Evolutionary conservation across 106 monocot species (phyloP).

Genomic region (Posidonia australis): DNA sequence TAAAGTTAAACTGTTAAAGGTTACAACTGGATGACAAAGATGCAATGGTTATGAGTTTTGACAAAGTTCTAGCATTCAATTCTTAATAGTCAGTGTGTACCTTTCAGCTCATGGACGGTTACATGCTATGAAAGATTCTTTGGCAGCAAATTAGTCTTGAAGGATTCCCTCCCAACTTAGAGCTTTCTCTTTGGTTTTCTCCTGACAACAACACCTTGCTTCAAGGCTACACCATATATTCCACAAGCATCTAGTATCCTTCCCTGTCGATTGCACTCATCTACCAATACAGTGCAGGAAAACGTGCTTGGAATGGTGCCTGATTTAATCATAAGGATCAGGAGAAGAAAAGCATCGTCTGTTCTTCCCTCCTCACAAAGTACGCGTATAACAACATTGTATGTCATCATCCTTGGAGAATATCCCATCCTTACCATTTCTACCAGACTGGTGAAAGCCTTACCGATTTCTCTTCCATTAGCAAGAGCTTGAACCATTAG

Average conservation of each 20-base stretch:
- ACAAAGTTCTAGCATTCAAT: no score
- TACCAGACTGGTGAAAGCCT: constrained; percentile 37
- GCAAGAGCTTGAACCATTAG: constrained; percentile 72
- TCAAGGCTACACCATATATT: constrained; percentile 52
- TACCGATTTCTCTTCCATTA: constrained; percentile 36
- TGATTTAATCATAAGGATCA: constrained; percentile 39
- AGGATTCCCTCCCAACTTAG: background rate
- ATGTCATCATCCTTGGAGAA: constrained; percentile 53
- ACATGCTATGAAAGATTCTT: no score
- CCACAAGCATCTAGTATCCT: constrained; percentile 41
- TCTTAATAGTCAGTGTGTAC: no score
- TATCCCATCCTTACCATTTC: constrained; percentile 51
- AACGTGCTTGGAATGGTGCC: constrained; percentile 39
- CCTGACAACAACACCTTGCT: constrained; percentile 32
- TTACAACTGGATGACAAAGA: no score
- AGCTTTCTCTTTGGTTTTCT: constrained; percentile 19
- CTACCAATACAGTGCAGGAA: constrained; percentile 46
- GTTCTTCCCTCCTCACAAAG: constrained; percentile 46
- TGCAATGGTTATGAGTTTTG: no score
- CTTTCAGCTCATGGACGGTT: no score
- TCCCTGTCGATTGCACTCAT: constrained; percentile 35
- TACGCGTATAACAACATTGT: constrained; percentile 40
- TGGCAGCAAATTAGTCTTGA: no score
- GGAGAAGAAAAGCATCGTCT: constrained; percentile 41
- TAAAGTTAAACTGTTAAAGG: no score